These are phyloP conservation scores for Aspergillaceae sp. DNA, from an alignment of 2,329 filamentous ascomycete species.

Conservation along the genomic window DNA sequence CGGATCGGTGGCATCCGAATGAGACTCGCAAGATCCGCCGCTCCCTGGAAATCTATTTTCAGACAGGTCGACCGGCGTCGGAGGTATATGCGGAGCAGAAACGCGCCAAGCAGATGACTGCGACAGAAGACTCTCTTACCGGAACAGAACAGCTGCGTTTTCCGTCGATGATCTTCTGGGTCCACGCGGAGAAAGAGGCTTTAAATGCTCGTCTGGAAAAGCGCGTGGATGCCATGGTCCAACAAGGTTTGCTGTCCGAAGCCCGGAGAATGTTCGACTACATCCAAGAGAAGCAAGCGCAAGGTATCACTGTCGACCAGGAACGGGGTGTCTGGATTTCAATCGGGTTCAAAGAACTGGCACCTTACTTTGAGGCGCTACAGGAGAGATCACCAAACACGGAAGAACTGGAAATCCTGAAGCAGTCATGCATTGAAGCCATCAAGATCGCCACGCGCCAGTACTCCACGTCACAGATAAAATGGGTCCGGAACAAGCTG, in stretches of 20 bases:
- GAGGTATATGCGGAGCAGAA: slow-evolving; percentile 78
- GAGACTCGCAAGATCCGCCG: slow-evolving; percentile 82
- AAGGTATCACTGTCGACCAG: slow-evolving; percentile 55
- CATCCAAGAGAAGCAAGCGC: slow-evolving; percentile 34
- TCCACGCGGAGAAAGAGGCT: slow-evolving; percentile 62
- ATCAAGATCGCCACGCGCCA: slow-evolving; percentile 78
- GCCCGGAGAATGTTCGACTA: slow-evolving; percentile 47
- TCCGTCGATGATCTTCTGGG: slow-evolving; percentile 71
- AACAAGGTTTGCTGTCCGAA: slow-evolving; percentile 55
- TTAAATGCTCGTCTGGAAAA: slow-evolving; percentile 63
- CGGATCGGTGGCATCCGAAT: slow-evolving; percentile 85
- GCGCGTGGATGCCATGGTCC: slow-evolving; percentile 78
- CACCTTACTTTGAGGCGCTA: slow-evolving; percentile 55
- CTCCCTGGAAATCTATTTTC: slow-evolving; percentile 81
- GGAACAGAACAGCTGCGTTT: slow-evolving; percentile 38
- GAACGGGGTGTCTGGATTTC: slow-evolving; percentile 89
- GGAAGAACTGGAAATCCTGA: slow-evolving; percentile 47
- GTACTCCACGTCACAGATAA: slow-evolving; percentile 75
- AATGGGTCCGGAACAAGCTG: slow-evolving; percentile 81
- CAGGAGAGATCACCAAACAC: slow-evolving; percentile 16
- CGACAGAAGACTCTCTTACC: slow-evolving; percentile 12
- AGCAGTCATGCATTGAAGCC: slow-evolving; percentile 55
- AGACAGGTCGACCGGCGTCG: slow-evolving; percentile 71
- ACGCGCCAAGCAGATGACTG: slow-evolving; percentile 15
- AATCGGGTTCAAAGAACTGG: slow-evolving; percentile 91